phyloP scores from a whole-genome alignment of 805 yeast species.

The Danielia oregonensis region DNA sequence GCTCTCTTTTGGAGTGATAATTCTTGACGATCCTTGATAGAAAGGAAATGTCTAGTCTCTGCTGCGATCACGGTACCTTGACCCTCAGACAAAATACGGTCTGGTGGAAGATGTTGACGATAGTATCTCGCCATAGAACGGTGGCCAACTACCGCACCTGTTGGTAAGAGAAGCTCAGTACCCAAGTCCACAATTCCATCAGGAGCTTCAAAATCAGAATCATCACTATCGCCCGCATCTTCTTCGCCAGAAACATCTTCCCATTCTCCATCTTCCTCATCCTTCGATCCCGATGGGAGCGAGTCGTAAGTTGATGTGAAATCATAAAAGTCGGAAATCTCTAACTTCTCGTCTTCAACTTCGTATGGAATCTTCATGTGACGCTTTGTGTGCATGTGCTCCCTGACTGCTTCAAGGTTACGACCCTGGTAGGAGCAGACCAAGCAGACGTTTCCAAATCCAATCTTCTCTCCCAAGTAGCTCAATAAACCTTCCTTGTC shows the following conservation, averaged over 20 bases:
- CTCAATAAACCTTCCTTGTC: constrained; percentile 71
- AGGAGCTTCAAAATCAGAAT: constrained; percentile 24
- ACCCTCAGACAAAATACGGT: constrained; percentile 36
- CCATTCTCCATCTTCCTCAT: constrained; percentile 24
- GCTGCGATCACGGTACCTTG: constrained; percentile 47
- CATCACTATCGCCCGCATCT: constrained; percentile 18
- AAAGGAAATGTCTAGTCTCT: constrained; percentile 49
- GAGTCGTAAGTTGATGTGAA: constrained; percentile 61
- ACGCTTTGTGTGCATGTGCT: constrained; percentile 80
- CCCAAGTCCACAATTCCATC: constrained; percentile 34
- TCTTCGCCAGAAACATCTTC: constrained; percentile 36
- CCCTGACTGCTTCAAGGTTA: constrained; percentile 79
- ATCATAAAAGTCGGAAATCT: constrained; percentile 79
- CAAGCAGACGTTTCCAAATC: constrained; percentile 79
- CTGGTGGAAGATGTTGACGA: constrained; percentile 43
- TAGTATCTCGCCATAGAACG: constrained; percentile 41
- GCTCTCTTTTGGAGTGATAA: constrained; percentile 48
- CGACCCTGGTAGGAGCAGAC: constrained; percentile 83
- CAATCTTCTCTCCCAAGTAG: constrained; percentile 75
- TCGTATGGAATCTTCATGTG: constrained; percentile 92
- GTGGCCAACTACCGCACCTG: constrained; percentile 42
- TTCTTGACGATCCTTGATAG: constrained; percentile 35
- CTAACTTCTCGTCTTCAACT: constrained; percentile 67
- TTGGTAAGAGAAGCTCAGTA: constrained; percentile 38
- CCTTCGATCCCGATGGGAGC: constrained; percentile 3